Evolutionary conservation across 176 grass and related monocot species (phyloP), one percentile per base, ranked within the genome.

Genomic region (Eragrostis curvula): DNA sequence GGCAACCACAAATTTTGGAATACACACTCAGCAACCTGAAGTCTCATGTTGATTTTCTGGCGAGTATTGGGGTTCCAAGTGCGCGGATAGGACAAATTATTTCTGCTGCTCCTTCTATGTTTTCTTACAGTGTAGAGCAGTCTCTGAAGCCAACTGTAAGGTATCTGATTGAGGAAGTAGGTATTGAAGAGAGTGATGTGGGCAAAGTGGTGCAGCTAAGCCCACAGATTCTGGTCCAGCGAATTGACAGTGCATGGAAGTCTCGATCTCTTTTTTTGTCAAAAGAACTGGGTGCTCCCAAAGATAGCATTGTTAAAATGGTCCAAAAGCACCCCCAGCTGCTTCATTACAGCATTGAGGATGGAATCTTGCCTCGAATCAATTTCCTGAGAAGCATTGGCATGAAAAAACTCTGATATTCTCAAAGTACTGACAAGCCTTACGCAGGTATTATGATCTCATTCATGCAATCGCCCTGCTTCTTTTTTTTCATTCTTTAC

Each of bases 261-360:
- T 95, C 90, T 86, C 77, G 90, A 50, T 94, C 79, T 77, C 81
- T 84, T 53, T 98, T 98, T 75, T 62, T 98, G 44, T 91, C 96
- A 58, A 98, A 86, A 74, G 96, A 98, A 81, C 66, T 98, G 30
- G 92, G 88, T 24, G 96, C 93, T 39, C 87, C 96, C 52, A 98
- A 91, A 87, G 83, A 89, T 90, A 98, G 61, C 73, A 88, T 98
- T 81, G 96, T 95, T 71, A 98, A 94, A 58, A 95, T 98, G 96
- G 90, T 95, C 76, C 93, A 82, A 45, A 98, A 98, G 67, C 96
- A 98, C 78, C 96, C 93, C 28, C 96, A 93, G 71, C 89, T 98
- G 66, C 93, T 95, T 75, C 93, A 98, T 81, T 98, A 98, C 89
- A 98, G 93, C 86, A 95, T 98, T 76, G 84, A 98, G 79, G 88